phyloP scores from a whole-genome alignment of 768 basidiomycete species.

The Leccinellum albellum region DNA sequence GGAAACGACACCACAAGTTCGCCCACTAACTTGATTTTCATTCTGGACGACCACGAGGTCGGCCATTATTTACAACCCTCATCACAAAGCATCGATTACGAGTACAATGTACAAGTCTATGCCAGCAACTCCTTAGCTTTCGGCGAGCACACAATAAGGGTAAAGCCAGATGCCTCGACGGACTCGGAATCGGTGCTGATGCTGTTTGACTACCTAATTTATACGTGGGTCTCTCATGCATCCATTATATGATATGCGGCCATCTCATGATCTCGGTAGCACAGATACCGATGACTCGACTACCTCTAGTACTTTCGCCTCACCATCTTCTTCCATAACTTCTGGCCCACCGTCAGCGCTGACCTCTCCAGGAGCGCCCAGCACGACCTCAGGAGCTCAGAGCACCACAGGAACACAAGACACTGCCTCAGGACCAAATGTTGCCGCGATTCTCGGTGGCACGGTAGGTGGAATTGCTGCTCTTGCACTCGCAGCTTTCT shows the following conservation, averaged over 20 bases:
- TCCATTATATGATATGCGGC: neutral
- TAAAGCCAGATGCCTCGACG: neutral
- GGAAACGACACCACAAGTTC: neutral
- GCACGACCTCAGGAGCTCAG: neutral
- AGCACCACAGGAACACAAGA: neutral
- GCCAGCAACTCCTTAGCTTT: conserved; percentile 6
- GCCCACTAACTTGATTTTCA: conserved; percentile 3
- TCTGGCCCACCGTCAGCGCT: neutral
- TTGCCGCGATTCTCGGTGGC: conserved; percentile 10
- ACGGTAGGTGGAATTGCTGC: neutral
- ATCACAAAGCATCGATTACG: neutral
- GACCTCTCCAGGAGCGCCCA: neutral
- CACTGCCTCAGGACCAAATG: neutral
- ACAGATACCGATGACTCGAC: neutral
- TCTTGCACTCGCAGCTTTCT: neutral
- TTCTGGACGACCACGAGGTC: neutral
- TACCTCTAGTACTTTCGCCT: neutral
- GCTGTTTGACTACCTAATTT: conserved; percentile 17
- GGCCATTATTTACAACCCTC: neutral
- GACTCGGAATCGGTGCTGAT: conserved; percentile 3
- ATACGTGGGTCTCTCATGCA: neutral
- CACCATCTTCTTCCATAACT: neutral
- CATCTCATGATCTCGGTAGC: neutral
- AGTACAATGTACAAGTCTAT: conserved; percentile 16
- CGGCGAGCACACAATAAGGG: conserved; percentile 7